phyloP scores from a whole-genome alignment of 257 asterid species.

The Rauvolfia tetraphylla region DNA sequence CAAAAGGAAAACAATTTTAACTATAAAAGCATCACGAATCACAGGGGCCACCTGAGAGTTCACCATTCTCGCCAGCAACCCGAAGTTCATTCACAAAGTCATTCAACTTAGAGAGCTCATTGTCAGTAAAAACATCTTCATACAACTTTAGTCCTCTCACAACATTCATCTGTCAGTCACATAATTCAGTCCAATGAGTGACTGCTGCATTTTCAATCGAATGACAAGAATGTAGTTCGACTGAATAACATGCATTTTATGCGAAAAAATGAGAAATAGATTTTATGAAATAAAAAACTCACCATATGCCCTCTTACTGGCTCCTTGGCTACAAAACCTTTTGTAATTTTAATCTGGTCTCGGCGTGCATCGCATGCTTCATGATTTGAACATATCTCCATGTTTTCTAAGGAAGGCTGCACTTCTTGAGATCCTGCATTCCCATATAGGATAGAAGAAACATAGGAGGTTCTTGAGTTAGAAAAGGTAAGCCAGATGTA shows the following conservation, averaged over 20 bases:
- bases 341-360: constrained; percentile 68
- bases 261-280: neutral
- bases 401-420: constrained; percentile 50
- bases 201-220: neutral
- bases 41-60: constrained; percentile 98
- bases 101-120: constrained; percentile 73
- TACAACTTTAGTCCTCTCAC: constrained; percentile 91
- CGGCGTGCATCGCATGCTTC: constrained; percentile 78
- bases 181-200: constrained; percentile 12
- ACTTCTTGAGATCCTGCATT: constrained; percentile 80
- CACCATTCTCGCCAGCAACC: constrained; percentile 91
- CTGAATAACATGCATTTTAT: neutral
- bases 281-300: constrained; percentile 27
- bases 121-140: constrained; percentile 68
- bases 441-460: neutral
- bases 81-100: constrained; percentile 85
- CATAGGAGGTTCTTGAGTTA: neutral
- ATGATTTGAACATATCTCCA: constrained; percentile 69
- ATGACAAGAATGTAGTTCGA: neutral
- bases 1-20: constrained; percentile 75
- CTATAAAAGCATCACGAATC: constrained; percentile 84
- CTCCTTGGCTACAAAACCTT: constrained; percentile 86
- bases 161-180: constrained; percentile 68
- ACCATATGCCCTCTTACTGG: constrained; percentile 90
- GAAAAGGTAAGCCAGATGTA: too few relatives aligned